Base-by-base conservation (phyloP, 345 rosid species). In the Moringa oleifera region DNA sequence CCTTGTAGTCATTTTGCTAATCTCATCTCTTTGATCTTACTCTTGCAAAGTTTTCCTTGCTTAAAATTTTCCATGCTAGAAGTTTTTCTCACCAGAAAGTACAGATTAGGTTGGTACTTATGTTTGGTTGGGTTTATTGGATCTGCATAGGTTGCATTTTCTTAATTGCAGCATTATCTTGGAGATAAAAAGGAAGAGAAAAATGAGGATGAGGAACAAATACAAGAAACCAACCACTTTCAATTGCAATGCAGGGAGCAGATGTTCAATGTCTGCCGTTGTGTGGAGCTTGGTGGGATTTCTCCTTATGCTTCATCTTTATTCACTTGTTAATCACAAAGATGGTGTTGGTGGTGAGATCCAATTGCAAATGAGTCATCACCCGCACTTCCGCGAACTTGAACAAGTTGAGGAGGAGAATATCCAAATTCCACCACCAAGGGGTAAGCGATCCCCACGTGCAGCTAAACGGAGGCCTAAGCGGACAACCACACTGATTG, bases 401-500 rank as follows among this genome's bases (percentile, higher is more conserved):
- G 82, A 78, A 58, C 87, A 76, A 57, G 91, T 88, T 52, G 96
- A 93, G 69, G 83, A 90, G 73, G 97, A 90, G 71, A 78, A 51
- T 22, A 66, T 90, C 57, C 87, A 76, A 67, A 75, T 93, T 55
- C 96, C 96, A 2, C 97, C 96, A 53, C 94, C 89, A 28, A 86
- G 73, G 69, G 85, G 91, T 55, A 93, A 71, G 68, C 87, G 91
- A 55, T 84, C 98, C 49, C 91, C 93, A 28, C 97, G 87, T 18
- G 85, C 92, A 58, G 82, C 81, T 25, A 93, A 90, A 70, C 82
- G 97, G 66, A 90, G 84, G 75, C 90, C 91, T 20, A 84, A 83
- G 75, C 77, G 79, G 55, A 57, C 80, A 41, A 88, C 90, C 66
- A 80, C 96, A 63, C 22, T 93, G 58, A 74, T 88, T 52, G 97